A percentile compares a stretch with the other conserved stretches of the same genome.
Conservation (phyloP, 2,329 filamentous ascomycete genomes). For the Trichoderma sp. region DNA sequence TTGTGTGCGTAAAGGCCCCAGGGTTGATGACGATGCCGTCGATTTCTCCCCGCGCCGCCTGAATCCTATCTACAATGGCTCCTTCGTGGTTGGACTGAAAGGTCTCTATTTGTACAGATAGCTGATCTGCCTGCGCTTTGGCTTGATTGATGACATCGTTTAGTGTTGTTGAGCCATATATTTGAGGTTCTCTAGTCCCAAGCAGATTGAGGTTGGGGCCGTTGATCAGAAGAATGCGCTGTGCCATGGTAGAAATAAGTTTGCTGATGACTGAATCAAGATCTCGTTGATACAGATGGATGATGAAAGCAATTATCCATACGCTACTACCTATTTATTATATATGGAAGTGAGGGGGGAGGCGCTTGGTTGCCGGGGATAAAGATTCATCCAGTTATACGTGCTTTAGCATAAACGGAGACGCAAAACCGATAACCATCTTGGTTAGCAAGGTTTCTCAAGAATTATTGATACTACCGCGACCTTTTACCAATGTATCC, state of each 20-base stretch:
- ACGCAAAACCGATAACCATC: neutral
- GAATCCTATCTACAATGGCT: conserved; percentile 18
- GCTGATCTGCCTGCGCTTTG: conserved; percentile 2
- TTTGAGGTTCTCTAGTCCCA: conserved; percentile 14
- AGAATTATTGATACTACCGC: neutral
- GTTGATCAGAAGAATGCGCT: conserved; percentile 17
- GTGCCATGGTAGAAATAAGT: neutral
- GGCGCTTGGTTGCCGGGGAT: neutral
- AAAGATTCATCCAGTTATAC: conserved; percentile 8
- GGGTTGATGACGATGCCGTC: conserved; percentile 17
- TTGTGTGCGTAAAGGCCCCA: conserved; percentile 19
- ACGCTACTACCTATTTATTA: neutral
- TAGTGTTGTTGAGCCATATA: conserved; percentile 18
- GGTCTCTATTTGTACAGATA: conserved; percentile 8
- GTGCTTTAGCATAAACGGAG: neutral
- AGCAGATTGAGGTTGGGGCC: conserved; percentile 19
- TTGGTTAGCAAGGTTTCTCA: neutral
- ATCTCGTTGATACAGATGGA: neutral
- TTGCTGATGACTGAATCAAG: neutral
- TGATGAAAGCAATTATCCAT: neutral
- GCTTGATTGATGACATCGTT: conserved; percentile 17
- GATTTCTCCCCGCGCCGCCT: neutral
- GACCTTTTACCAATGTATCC: neutral
- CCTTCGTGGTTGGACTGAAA: conserved; percentile 21
- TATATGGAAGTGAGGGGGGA: neutral